Percentiles rank a stretch among this genome's conserved stretches.
Conservation (phyloP, 2,329 filamentous ascomycete species). For the Fusarium sp. region DNA sequence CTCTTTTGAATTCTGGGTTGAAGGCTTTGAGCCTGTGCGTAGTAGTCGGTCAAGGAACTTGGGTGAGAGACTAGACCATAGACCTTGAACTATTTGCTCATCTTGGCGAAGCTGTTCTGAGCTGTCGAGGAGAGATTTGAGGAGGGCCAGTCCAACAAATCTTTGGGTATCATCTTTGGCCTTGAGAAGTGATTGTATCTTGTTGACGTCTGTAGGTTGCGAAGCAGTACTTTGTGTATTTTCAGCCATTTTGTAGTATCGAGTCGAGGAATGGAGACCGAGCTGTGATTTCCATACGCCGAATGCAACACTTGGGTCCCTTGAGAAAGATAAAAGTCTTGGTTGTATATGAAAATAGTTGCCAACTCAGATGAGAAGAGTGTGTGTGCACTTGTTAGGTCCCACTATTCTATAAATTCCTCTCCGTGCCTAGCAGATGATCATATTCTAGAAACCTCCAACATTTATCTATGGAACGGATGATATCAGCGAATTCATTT, state of each 20-base stretch:
- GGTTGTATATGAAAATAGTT: neutral
- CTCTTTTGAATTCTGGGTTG: conserved; percentile 59
- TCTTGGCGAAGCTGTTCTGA: conserved; percentile 61
- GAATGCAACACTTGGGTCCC: neutral
- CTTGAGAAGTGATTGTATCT: conserved; percentile 64
- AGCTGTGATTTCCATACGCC: neutral
- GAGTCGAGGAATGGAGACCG: neutral
- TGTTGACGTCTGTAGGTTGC: conserved; percentile 47
- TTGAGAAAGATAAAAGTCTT: neutral
- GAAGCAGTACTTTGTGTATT: conserved; percentile 12
- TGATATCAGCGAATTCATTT: neutral
- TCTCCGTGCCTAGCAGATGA: neutral
- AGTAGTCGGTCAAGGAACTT: conserved; percentile 73
- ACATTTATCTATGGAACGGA: neutral
- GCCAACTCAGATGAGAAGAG: neutral
- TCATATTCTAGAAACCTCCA: conserved; percentile 12
- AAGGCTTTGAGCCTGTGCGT: conserved; percentile 58
- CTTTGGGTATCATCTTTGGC: conserved; percentile 72
- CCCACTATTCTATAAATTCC: conserved; percentile 28
- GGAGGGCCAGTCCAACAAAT: conserved; percentile 73
- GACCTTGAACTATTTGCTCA: conserved; percentile 52
- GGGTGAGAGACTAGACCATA: conserved; percentile 69
- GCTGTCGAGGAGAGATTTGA: conserved; percentile 73
- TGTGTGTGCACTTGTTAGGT: neutral
- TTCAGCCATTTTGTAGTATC: neutral